Percentiles rank a stretch among this genome's conserved stretches.
phyloP scores from a whole-genome alignment of 2,329 filamentous ascomycete species.

The Pseudogymnoascus sp. region DNA sequence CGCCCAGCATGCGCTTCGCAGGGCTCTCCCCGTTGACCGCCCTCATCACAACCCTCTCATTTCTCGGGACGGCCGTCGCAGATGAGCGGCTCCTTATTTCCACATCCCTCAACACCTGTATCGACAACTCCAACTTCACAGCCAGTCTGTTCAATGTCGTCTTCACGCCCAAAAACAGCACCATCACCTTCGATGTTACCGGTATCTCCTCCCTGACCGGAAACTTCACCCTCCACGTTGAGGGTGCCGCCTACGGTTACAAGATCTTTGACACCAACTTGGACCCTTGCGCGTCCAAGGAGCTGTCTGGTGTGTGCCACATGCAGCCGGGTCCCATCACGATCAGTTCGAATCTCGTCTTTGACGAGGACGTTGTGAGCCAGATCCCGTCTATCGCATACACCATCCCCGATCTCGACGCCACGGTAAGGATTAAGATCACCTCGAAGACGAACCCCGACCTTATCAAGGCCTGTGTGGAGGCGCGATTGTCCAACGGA shows the following conservation, averaged over 20 bases:
- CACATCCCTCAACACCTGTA: conserved; percentile 76
- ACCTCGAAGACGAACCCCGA: conserved; percentile 53
- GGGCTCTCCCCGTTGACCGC: neutral
- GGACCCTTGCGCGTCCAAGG: conserved; percentile 63
- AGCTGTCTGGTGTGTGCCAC: conserved; percentile 71
- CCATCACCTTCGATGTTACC: conserved; percentile 64
- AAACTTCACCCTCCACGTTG: conserved; percentile 68
- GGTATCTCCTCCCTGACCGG: conserved; percentile 78
- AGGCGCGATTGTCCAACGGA: conserved; percentile 81
- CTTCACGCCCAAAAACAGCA: conserved; percentile 67
- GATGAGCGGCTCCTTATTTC: conserved; percentile 67
- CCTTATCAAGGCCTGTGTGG: conserved; percentile 70
- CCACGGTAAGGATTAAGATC: conserved; percentile 73
- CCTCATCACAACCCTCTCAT: conserved; percentile 11
- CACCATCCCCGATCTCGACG: conserved; percentile 83
- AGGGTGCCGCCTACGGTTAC: conserved; percentile 77
- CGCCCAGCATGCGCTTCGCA: conserved; percentile 9
- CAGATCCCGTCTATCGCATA: conserved; percentile 79
- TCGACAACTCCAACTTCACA: conserved; percentile 75
- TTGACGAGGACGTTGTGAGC: conserved; percentile 48
- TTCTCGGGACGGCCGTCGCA: conserved; percentile 33
- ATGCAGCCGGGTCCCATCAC: conserved; percentile 81
- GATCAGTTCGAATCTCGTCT: conserved; percentile 60
- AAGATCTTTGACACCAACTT: conserved; percentile 57
- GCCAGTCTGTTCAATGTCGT: conserved; percentile 82